phyloP scores from a whole-genome alignment of 2,329 filamentous ascomycete species.

The Beauveria brongniartii region DNA sequence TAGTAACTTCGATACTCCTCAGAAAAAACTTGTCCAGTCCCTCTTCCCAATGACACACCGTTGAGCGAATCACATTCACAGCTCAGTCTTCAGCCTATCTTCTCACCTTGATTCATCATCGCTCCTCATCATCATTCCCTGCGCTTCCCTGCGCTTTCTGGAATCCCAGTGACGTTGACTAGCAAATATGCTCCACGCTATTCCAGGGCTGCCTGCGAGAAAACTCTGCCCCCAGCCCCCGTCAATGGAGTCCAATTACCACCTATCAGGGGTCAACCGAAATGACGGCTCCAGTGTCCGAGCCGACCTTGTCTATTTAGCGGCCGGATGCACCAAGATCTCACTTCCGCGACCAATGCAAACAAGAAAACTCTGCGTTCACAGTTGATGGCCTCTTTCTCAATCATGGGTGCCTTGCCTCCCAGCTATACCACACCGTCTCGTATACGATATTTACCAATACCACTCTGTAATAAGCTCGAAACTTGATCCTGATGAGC shows the following conservation, averaged over 20 bases:
- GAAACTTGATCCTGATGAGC: background rate
- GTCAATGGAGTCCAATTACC: conserved; percentile 10
- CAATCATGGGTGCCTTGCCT: background rate
- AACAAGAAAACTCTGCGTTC: conserved; percentile 5
- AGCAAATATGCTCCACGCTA: background rate
- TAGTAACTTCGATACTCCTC: too few relatives aligned
- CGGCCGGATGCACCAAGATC: background rate
- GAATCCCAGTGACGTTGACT: background rate
- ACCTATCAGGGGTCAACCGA: conserved; percentile 7
- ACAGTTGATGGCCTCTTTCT: background rate
- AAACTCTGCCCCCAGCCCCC: conserved; percentile 10
- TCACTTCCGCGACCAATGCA: background rate
- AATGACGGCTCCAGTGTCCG: conserved; percentile 8
- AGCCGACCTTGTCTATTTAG: conserved; percentile 3
- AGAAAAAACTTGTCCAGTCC: too few relatives aligned
- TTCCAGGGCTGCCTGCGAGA: background rate
- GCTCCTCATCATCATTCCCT: background rate
- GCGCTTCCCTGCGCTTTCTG: background rate
- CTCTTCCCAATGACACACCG: background rate
- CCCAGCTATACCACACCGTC: background rate
- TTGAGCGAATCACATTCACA: background rate
- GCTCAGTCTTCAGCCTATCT: background rate
- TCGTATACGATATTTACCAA: background rate
- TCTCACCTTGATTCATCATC: background rate
- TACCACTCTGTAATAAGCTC: background rate